phyloP scores from a whole-genome alignment of 345 rosid species.

The Brassica cretica region DNA sequence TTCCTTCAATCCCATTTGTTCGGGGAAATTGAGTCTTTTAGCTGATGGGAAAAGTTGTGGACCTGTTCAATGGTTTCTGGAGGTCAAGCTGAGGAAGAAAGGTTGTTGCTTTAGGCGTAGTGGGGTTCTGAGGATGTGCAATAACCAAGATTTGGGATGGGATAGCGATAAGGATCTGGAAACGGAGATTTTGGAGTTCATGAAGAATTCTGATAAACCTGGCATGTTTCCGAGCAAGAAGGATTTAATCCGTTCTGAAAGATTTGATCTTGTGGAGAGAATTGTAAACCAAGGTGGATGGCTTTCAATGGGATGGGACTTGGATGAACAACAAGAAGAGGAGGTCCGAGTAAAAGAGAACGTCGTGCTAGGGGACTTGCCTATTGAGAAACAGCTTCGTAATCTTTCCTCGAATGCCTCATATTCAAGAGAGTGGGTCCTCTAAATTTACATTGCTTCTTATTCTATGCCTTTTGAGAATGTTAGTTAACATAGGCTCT shows the following conservation, averaged over 20 bases:
- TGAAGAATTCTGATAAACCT: conserved; percentile 64
- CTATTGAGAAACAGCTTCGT: conserved; percentile 18
- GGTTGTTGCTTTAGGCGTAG: conserved; percentile 37
- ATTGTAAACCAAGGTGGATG: conserved; percentile 72
- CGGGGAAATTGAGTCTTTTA: conserved; percentile 25
- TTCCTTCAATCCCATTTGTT: conserved; percentile 9
- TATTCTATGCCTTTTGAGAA: neutral
- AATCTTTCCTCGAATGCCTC: conserved; percentile 16
- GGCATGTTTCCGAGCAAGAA: conserved; percentile 69
- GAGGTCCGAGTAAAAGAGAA: neutral
- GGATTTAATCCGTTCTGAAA: conserved; percentile 60
- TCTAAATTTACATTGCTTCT: neutral
- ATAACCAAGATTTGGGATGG: conserved; percentile 40
- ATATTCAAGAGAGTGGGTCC: conserved; percentile 28
- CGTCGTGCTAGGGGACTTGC: neutral
- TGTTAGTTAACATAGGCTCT: conserved; percentile 8
- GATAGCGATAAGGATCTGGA: conserved; percentile 61
- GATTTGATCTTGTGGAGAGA: conserved; percentile 74
- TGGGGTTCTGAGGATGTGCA: conserved; percentile 53
- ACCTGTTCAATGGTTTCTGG: conserved; percentile 40
- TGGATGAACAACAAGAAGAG: conserved; percentile 44
- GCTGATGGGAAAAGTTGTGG: conserved; percentile 29
- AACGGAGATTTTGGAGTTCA: conserved; percentile 79
- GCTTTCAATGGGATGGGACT: conserved; percentile 90
- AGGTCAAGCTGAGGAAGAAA: conserved; percentile 36